Conservation (phyloP, 2,329 filamentous ascomycete genomes). For the Nakataea oryzae region DNA sequence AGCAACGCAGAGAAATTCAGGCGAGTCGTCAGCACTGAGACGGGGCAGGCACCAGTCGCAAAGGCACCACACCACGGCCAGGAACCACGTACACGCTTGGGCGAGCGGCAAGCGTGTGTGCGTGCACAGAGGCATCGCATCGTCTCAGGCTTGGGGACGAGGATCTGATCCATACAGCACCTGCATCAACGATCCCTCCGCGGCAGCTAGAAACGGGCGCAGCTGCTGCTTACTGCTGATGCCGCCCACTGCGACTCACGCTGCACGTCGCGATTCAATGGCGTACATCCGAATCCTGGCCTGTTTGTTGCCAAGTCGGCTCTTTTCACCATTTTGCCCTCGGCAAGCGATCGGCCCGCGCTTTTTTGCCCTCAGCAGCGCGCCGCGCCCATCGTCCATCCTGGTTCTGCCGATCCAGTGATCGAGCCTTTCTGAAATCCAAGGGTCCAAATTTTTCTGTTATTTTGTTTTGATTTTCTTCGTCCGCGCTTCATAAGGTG, state of each 20-base stretch:
- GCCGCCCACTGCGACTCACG: neutral
- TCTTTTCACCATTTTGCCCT: neutral
- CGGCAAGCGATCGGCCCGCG: neutral
- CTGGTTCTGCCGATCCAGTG: neutral
- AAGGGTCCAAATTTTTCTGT: neutral
- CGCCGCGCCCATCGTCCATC: neutral
- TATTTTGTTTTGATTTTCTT: neutral
- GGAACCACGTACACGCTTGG: neutral
- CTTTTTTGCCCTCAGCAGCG: neutral
- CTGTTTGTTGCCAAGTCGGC: neutral
- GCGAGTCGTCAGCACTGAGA: too few species aligned
- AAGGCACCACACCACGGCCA: neutral
- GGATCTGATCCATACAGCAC: neutral
- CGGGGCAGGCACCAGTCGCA: too few species aligned
- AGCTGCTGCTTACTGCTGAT: neutral
- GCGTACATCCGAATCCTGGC: neutral
- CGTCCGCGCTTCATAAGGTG: too few species aligned
- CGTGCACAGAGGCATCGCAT: neutral
- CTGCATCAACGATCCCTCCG: neutral
- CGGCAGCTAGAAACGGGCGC: neutral
- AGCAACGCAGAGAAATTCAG: neutral
- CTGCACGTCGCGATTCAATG: neutral
- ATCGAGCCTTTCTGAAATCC: neutral
- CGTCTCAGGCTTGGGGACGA: neutral
- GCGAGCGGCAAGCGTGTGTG: too few species aligned